phyloP scores from a whole-genome alignment of 1,139 yeast genomes.

The Yamadazyma spencermartinsiae region DNA sequence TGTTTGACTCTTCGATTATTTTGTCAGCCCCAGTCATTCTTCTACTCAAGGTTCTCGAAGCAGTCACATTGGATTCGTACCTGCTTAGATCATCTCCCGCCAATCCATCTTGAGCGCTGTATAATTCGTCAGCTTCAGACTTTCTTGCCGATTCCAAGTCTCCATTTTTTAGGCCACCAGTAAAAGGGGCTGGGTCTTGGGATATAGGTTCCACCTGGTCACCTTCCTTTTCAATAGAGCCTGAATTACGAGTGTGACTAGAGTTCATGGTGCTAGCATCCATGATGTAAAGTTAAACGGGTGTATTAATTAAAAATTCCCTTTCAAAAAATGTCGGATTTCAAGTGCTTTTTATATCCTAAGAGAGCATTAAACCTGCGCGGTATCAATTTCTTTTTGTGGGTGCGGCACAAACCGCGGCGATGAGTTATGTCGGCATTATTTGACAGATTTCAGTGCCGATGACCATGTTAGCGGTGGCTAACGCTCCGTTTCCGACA shows the following conservation, averaged over 20 bases:
- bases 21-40: conserved; percentile 34
- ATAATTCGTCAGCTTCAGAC: conserved; percentile 11
- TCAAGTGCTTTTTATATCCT: no score
- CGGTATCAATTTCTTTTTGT: no score
- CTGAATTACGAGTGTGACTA: conserved; percentile 9
- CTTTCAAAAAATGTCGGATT: no score
- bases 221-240: conserved; percentile 8
- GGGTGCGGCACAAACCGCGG: no score
- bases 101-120: conserved; percentile 7
- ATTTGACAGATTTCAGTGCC: no score
- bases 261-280: conserved; percentile 10
- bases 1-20: conserved; percentile 27
- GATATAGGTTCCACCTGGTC: conserved; percentile 3
- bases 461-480: no score
- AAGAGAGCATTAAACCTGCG: no score
- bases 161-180: not conserved
- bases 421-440: no score
- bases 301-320: not conserved
- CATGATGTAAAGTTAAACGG: conserved; percentile 2
- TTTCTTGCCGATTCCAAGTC: conserved; percentile 5
- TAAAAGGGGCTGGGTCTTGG: conserved; percentile 4
- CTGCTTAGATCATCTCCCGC: conserved; percentile 22
- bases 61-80: conserved; percentile 26
- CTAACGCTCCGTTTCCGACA: no score
- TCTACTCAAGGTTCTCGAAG: conserved; percentile 28